Percentiles rank a stretch among this genome's conserved stretches.
Conservation (phyloP, 768 basidiomycete species). For the Boletus reticuloceps region DNA sequence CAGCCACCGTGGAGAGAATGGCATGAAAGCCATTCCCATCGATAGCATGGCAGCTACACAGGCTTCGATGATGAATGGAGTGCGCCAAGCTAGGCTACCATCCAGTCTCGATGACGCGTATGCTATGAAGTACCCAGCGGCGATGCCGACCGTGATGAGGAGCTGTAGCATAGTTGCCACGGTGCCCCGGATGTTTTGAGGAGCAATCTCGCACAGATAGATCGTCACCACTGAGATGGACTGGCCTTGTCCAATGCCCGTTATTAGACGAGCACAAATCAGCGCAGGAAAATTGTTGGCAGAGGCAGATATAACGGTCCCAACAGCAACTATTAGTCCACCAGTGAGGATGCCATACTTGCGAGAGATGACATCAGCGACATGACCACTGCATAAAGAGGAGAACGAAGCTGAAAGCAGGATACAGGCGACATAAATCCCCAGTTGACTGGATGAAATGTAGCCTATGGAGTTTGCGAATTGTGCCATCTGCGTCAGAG, state of each 20-base stretch:
- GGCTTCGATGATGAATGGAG: conserved; percentile 27
- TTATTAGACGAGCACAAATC: conserved; percentile 43
- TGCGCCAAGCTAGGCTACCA: conserved; percentile 26
- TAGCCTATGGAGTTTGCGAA: conserved; percentile 38
- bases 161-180: conserved; percentile 42
- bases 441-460: conserved; percentile 38
- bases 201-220: conserved; percentile 43
- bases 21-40: conserved; percentile 23
- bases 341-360: conserved; percentile 45
- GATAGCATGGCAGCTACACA: conserved; percentile 17
- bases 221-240: conserved; percentile 42
- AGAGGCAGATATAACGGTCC: conserved; percentile 39
- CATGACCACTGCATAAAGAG: conserved; percentile 39
- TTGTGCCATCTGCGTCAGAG: conserved; percentile 46
- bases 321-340: conserved; percentile 39
- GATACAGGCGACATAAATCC: conserved; percentile 43
- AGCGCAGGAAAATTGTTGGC: conserved; percentile 36
- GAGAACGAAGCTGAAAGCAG: conserved; percentile 41
- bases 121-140: conserved; percentile 31
- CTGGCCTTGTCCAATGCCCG: conserved; percentile 47
- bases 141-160: conserved; percentile 42
- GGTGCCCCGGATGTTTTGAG: conserved; percentile 39
- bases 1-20: conserved; percentile 25
- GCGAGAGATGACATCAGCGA: conserved; percentile 46
- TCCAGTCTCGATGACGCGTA: conserved; percentile 25